These are phyloP conservation scores for Aquilaria agallochum DNA, from an alignment of 441 rosid species.

Conservation along the genomic window DNA sequence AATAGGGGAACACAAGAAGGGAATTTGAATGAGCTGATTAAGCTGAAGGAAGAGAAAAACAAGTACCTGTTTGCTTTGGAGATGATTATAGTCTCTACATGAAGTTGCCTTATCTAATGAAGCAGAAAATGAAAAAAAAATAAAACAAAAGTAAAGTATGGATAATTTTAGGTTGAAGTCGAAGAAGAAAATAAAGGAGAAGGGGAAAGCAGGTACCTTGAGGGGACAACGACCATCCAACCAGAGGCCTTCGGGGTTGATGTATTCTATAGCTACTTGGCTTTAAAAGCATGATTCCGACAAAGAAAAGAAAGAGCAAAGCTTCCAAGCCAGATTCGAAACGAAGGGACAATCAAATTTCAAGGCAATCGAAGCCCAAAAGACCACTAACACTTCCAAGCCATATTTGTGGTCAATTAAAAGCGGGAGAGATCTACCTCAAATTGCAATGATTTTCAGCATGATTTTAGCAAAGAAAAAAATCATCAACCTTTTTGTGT, in stretches of 20 bases:
- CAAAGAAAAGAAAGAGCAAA: too few species aligned
- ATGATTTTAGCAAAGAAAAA: too few species aligned
- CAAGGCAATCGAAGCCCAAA: too few species aligned
- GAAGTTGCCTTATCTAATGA: slow-evolving; percentile 80
- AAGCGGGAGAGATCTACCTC: too few species aligned
- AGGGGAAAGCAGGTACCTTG: slow-evolving; percentile 35
- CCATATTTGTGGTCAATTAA: too few species aligned
- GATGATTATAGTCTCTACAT: slow-evolving; percentile 71
- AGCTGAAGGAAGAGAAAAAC: not conserved
- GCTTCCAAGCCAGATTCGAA: too few species aligned
- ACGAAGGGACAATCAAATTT: too few species aligned
- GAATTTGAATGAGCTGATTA: not conserved
- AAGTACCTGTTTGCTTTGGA: slow-evolving; percentile 78
- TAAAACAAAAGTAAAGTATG: not conserved
- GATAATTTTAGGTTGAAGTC: not conserved
- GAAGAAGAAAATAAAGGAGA: not conserved
- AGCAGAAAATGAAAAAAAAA: not conserved
- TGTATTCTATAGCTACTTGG: slow-evolving; percentile 49
- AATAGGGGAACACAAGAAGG: not conserved
- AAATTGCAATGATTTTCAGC: too few species aligned
- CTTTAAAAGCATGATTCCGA: too few species aligned
- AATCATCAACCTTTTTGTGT: too few species aligned
- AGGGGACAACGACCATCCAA: slow-evolving; percentile 76
- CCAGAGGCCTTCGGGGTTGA: slow-evolving; percentile 89
- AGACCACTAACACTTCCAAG: too few species aligned